Conservation (phyloP, 2,329 filamentous ascomycete species). For the Penicillium sp. region DNA sequence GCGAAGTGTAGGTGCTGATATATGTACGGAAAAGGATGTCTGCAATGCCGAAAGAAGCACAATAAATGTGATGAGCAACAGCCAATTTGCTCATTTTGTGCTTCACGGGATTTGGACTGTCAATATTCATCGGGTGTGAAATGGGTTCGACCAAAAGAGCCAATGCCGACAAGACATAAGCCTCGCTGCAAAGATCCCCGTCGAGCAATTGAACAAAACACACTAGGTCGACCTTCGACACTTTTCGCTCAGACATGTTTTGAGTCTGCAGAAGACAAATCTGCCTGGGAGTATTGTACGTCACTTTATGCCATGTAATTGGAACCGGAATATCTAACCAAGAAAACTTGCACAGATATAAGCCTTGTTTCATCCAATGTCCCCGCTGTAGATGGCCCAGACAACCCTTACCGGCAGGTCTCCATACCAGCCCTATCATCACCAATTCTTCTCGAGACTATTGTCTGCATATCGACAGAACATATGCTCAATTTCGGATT, state of each 20-base stretch:
- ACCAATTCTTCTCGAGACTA: conserved; percentile 24
- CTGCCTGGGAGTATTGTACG: conserved; percentile 28
- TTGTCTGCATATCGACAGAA: conserved; percentile 27
- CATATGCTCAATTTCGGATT: conserved; percentile 29
- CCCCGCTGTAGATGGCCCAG: conserved; percentile 24
- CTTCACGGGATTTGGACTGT: conserved; percentile 11
- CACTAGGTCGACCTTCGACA: conserved; percentile 3
- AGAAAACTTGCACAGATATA: conserved; percentile 16
- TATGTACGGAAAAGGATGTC: conserved; percentile 15
- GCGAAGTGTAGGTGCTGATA: conserved; percentile 1
- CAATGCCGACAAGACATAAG: conserved; percentile 16
- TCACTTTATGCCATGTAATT: not conserved
- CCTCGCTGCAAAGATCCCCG: conserved; percentile 11
- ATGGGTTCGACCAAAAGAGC: conserved; percentile 20
- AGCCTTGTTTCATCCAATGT: conserved; percentile 26
- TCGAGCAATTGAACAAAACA: not conserved
- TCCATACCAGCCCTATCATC: conserved; percentile 24
- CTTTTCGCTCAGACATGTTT: conserved; percentile 11
- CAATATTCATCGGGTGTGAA: conserved; percentile 21
- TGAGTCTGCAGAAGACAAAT: conserved; percentile 19
- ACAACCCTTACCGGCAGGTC: conserved; percentile 26
- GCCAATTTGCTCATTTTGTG: conserved; percentile 20
- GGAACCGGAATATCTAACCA: not conserved
- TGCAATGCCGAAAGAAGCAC: conserved; percentile 24
- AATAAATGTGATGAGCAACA: conserved; percentile 25